phyloP scores from a whole-genome alignment of 2,329 filamentous ascomycete genomes.

The Aspergillus awamori region DNA sequence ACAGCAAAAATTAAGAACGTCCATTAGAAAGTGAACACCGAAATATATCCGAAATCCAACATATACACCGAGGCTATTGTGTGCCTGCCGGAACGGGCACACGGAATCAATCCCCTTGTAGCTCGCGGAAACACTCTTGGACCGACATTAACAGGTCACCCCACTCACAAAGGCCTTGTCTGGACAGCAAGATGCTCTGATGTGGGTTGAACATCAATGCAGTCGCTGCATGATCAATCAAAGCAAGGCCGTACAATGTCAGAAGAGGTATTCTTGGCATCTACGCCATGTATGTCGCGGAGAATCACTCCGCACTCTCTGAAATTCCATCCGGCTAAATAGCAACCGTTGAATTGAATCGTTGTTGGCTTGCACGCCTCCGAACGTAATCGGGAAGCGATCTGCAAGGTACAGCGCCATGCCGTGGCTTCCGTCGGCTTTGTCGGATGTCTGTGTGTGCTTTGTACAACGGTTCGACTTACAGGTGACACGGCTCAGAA shows the following conservation, averaged over 20 bases:
- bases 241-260: not conserved
- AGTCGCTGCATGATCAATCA: not conserved
- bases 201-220: not conserved
- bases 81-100: too few relatives aligned
- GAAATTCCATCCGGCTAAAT: conserved; percentile 12
- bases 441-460: not conserved
- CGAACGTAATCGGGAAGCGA: conserved; percentile 18
- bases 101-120: too few relatives aligned
- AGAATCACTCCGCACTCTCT: conserved; percentile 2
- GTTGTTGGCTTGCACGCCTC: not conserved
- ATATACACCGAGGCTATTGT: too few relatives aligned
- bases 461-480: not conserved
- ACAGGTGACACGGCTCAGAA: not conserved
- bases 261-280: not conserved
- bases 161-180: not conserved
- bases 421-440: not conserved
- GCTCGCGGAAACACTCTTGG: too few relatives aligned
- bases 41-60: too few relatives aligned
- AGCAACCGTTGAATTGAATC: conserved; percentile 7
- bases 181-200: too few relatives aligned
- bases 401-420: conserved; percentile 17
- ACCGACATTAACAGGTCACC: too few relatives aligned
- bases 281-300: not conserved
- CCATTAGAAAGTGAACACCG: too few relatives aligned
- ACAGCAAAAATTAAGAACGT: too few relatives aligned